Conservation (phyloP, 1,284 basidiomycete species). For the Uromyces viciae-fabae region DNA sequence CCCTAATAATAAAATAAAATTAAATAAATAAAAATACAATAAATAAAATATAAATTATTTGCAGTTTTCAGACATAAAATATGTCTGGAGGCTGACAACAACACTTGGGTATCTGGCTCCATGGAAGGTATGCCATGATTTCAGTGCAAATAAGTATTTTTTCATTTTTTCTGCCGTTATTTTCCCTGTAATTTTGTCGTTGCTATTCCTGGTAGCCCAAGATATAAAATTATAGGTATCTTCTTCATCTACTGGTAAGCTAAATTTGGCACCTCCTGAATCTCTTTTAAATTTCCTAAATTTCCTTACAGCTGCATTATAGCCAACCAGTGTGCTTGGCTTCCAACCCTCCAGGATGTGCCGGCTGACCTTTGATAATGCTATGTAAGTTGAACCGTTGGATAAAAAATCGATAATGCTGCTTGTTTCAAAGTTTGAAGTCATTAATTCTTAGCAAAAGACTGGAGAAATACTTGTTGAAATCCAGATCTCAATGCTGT, state of each 20-base stretch:
- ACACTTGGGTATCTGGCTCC: neutral
- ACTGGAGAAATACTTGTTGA: too few species aligned
- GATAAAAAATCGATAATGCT: too few species aligned
- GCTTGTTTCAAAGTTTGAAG: too few species aligned
- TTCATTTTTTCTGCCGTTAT: neutral
- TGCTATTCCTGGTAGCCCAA: neutral
- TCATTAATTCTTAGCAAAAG: too few species aligned
- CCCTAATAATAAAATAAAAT: too few species aligned
- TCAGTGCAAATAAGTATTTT: neutral
- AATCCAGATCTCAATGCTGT: too few species aligned
- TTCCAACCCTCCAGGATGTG: neutral
- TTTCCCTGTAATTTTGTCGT: neutral
- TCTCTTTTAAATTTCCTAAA: neutral
- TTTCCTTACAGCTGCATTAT: constrained; percentile 3
- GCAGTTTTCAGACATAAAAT: too few species aligned
- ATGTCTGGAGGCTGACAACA: too few species aligned
- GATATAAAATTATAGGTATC: neutral
- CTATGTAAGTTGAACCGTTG: too few species aligned
- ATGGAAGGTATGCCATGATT: constrained; percentile 11
- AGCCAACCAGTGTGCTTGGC: neutral
- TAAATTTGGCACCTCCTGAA: neutral
- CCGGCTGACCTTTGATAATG: neutral
- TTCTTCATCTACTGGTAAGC: neutral
- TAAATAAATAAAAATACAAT: too few species aligned
- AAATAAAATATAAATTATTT: too few species aligned